Conservation (phyloP, 2,329 filamentous ascomycete species). For the Exophiala sp. region DNA sequence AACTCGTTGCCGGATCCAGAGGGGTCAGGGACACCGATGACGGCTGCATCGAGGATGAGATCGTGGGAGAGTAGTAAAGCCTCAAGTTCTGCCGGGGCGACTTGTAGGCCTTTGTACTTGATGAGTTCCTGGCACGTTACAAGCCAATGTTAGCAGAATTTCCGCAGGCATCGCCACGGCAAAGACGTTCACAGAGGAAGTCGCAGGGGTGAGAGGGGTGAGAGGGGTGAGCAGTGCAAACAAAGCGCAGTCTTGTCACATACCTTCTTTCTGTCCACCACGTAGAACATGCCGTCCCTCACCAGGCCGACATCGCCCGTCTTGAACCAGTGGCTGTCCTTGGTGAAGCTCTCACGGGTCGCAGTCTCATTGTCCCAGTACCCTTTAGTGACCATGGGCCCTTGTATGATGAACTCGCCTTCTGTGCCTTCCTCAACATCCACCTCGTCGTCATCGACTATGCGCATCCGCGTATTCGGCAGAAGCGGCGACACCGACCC, state of each 20-base stretch:
- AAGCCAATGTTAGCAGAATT: not conserved
- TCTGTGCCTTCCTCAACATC: slow-evolving; percentile 42
- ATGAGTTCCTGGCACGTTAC: slow-evolving; percentile 37
- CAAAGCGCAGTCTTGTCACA: not conserved
- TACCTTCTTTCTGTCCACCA: slow-evolving; percentile 74
- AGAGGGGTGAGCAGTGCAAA: not conserved
- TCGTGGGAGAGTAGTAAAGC: slow-evolving; percentile 40
- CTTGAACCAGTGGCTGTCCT: slow-evolving; percentile 72
- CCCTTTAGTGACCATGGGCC: slow-evolving; percentile 43
- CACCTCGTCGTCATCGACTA: slow-evolving; percentile 26
- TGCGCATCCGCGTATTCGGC: slow-evolving; percentile 23
- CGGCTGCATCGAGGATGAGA: slow-evolving; percentile 41
- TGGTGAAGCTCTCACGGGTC: slow-evolving; percentile 29
- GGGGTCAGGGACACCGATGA: slow-evolving; percentile 39
- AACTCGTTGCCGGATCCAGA: slow-evolving; percentile 36
- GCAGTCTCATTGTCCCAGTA: slow-evolving; percentile 29
- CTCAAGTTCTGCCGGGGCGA: slow-evolving; percentile 47
- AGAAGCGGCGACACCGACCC: slow-evolving; percentile 21
- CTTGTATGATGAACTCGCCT: slow-evolving; percentile 57
- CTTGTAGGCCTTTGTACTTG: slow-evolving; percentile 52
- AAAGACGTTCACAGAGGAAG: no score
- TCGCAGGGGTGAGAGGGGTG: no score
- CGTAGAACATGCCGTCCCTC: slow-evolving; percentile 75
- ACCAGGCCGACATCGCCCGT: slow-evolving; percentile 80
- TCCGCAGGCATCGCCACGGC: no score